A percentile compares a stretch with the other conserved stretches of the same genome.
These are phyloP conservation scores for Lepidium sativum DNA, from an alignment of 345 rosid species.

Conservation along the genomic window DNA sequence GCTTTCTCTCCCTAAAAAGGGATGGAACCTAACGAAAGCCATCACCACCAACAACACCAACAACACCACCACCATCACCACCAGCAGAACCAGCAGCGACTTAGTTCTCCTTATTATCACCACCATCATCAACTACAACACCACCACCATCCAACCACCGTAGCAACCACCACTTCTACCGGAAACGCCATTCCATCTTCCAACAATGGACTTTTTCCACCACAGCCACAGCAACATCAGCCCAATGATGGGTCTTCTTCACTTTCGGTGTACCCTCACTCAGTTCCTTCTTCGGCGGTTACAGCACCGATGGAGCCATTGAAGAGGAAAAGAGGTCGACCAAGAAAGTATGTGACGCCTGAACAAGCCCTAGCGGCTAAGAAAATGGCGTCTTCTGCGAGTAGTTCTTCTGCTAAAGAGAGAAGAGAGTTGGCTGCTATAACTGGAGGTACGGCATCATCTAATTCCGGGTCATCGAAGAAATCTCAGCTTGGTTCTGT, in stretches of 20 bases:
- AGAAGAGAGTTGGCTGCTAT: conserved; percentile 33
- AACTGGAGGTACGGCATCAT: conserved; percentile 5
- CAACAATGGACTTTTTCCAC: conserved; percentile 44
- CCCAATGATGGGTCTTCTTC: conserved; percentile 31
- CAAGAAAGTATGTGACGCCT: conserved; percentile 92
- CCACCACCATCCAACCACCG: conserved; percentile 21
- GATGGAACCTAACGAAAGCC: conserved; percentile 67
- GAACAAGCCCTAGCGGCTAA: conserved; percentile 90
- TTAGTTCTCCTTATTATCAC: conserved; percentile 38
- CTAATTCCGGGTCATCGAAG: conserved; percentile 30
- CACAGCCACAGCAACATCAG: conserved; percentile 26
- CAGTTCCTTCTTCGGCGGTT: conserved; percentile 55
- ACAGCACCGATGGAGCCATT: conserved; percentile 52
- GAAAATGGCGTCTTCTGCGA: conserved; percentile 54
- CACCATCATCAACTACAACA: conserved; percentile 11
- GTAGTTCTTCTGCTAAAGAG: conserved; percentile 34
- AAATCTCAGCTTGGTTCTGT: conserved; percentile 39
- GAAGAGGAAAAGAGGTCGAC: conserved; percentile 84
- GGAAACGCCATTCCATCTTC: conserved; percentile 34
- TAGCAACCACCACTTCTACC: conserved; percentile 25
- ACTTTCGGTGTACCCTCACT: conserved; percentile 48
- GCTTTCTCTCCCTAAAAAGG: conserved; percentile 21
- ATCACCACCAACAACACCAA: neutral
- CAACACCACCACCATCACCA: too few species aligned
- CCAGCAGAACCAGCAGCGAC: conserved; percentile 31